Evolutionary conservation across 1,139 yeast genomes (phyloP), one percentile per base, ranked within the genome.

Genomic region (Saccharomyces uvarum): DNA sequence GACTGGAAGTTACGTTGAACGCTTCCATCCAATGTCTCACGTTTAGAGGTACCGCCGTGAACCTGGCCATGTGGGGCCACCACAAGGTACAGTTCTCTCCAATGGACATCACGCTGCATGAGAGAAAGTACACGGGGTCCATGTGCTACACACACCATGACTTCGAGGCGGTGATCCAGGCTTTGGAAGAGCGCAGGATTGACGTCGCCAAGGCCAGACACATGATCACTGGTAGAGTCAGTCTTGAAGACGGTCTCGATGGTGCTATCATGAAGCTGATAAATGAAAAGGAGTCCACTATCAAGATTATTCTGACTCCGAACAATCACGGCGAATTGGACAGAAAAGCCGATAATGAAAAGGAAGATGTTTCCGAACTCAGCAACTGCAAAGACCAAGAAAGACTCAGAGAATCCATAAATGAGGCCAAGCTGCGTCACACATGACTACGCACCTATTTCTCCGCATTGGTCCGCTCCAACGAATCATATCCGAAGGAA

Each of bases 21-120:
- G 72, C 83, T 1, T 75, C 83, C 2, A 66, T 83, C 27, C 75
- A 75, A 51, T 77, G 83, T 19, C 68, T 82, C 41, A 75, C 79
- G 50, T 78, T 82, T n/a, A 77, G 79, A 53, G 89, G 88, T 49
- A 73, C 74, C 13, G 85, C 86, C 4, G 82, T 83, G 51, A 83
- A 83, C 63, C 77, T 83, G 42, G 88, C 88, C 49, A 77, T 80
- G 58, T 79, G 86, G 86, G 73, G 75, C n/a, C 71, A 73, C 51
- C 73, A 73, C 52, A 72, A 79, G 1, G 74, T 77, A 32, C 72
- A 71, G n/a, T 76, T 76, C 57, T 73, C 68, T 55, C 82, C 82
- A 14, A 78, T 78, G 81, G 78, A 75, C 56, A 58, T 76, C 46
- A 76, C 82, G 2, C 61, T 70, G 41, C 73, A 72, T 49, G 84